A percentile compares a stretch with the other conserved stretches of the same genome.
Conservation (phyloP, 2,329 filamentous ascomycete genomes). For the Talaromyces piceae region DNA sequence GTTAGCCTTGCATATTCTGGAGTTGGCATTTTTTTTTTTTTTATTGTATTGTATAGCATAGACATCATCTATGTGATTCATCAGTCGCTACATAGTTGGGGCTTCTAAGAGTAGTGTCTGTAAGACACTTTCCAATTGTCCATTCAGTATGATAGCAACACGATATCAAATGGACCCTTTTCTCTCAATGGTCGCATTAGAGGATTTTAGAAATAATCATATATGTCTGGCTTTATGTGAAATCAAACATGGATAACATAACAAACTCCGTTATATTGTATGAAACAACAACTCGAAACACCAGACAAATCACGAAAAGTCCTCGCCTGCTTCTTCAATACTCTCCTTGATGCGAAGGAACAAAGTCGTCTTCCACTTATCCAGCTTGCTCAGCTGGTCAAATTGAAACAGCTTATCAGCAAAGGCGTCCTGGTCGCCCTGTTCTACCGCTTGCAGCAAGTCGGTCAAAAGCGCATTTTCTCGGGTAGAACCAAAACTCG, state of each 20-base stretch:
- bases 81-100: neutral
- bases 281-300: neutral
- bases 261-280: neutral
- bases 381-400: slow-evolving; percentile 85
- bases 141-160: too few species aligned
- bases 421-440: slow-evolving; percentile 73
- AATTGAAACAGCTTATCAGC: slow-evolving; percentile 81
- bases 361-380: slow-evolving; percentile 94
- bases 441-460: slow-evolving; percentile 65
- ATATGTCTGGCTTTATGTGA: too few species aligned
- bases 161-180: too few species aligned
- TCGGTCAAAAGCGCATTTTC: slow-evolving; percentile 78
- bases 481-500: slow-evolving; percentile 65
- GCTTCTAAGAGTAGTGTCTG: too few species aligned
- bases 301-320: slow-evolving; percentile 51
- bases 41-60: neutral
- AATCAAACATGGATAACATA: neutral
- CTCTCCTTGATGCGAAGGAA: slow-evolving; percentile 74
- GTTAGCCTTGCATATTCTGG: neutral
- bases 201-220: too few species aligned
- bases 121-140: too few species aligned
- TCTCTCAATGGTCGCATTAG: too few species aligned
- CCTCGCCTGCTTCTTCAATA: slow-evolving; percentile 65
- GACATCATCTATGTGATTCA: neutral
- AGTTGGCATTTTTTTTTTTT: neutral